These are phyloP conservation scores for Geosmithia morbida DNA, from an alignment of 2,329 filamentous ascomycete genomes.

Conservation along the genomic window DNA sequence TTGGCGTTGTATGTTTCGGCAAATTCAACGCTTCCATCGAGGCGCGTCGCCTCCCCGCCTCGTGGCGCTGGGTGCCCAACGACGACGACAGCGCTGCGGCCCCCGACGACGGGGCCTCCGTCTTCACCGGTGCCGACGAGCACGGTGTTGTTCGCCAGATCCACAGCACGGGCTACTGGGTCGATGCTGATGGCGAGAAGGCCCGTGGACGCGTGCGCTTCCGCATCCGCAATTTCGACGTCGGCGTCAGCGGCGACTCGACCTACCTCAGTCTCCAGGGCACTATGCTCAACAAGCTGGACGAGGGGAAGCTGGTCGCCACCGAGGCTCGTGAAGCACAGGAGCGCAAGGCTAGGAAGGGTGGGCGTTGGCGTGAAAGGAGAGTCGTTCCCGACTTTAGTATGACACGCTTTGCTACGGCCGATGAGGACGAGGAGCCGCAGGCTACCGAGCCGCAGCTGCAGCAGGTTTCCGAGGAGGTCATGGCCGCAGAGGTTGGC, in stretches of 20 bases:
- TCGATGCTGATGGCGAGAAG: slow-evolving; percentile 53
- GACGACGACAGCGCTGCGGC: slow-evolving; percentile 15
- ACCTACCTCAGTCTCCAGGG: slow-evolving; percentile 79
- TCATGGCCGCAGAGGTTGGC: neutral
- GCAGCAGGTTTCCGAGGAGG: slow-evolving; percentile 4
- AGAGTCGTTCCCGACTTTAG: slow-evolving; percentile 35
- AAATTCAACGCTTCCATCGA: slow-evolving; percentile 86
- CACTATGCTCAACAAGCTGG: slow-evolving; percentile 60
- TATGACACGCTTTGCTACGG: slow-evolving; percentile 36
- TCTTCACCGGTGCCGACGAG: slow-evolving; percentile 23
- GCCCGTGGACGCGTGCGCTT: slow-evolving; percentile 62
- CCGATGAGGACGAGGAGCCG: slow-evolving; percentile 23
- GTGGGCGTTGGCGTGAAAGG: slow-evolving; percentile 15
- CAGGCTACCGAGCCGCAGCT: slow-evolving; percentile 7
- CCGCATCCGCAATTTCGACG: slow-evolving; percentile 73
- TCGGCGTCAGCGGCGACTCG: slow-evolving; percentile 57
- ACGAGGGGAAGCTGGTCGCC: slow-evolving; percentile 41
- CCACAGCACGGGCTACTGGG: slow-evolving; percentile 57
- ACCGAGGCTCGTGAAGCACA: slow-evolving; percentile 27
- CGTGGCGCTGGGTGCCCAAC: slow-evolving; percentile 68
- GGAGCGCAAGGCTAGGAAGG: slow-evolving; percentile 19
- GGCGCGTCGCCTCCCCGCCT: slow-evolving; percentile 54
- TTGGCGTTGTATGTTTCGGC: slow-evolving; percentile 81
- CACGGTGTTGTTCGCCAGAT: slow-evolving; percentile 38
- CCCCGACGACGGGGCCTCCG: slow-evolving; percentile 19